Evolutionary conservation across 768 basidiomycete genomes (phyloP), one percentile per base, ranked within the genome.

Genomic region (Paxillus ammoniavirescens): DNA sequence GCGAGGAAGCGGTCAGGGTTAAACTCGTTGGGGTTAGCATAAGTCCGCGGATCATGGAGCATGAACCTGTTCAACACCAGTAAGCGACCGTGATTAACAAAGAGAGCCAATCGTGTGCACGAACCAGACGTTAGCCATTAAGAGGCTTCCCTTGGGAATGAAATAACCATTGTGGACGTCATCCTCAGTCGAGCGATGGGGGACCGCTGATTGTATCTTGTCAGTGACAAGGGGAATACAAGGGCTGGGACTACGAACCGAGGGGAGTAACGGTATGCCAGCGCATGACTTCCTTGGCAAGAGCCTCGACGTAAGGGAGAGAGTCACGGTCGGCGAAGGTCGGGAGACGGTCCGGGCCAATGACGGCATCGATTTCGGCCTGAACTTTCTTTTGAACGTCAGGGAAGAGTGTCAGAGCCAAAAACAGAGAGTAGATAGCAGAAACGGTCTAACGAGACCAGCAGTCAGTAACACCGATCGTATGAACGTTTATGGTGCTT

Each of bases 141-240:
- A 47, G 23, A 73, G 26, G 2, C 60, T 50, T 5, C 72, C 70
- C 46, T 84, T 79, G 8, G 84, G 84, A 48, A 86, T 82, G 38
- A 77, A 77, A 66, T 82, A 81, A 6, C 84, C 83, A 42, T 83
- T 73, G 47, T 86, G 82, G 5, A 84, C 64, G 51, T 86, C 84
- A 53, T 86, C 83, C 59, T 83, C 73, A n/a, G 70, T 77, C 8
- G 72, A 77, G 14, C 81, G 75, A 61, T 86, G 85, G 10, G 83
- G 77, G 9, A 59, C 42, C 43, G 56, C 56, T 63, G 50, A 30
- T 43, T 47, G 23, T 9, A 6, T 13, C 65, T 59, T 49, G 73
- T 81, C 77, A 54, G 73, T 74, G 18, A 45, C 42, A 28, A 3
- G 13, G 13, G 5, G 0, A 38, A 23, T 17, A 15, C n/a, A 8